Conservation (phyloP, 2,329 filamentous ascomycete genomes). For the Colletotrichum lini region DNA sequence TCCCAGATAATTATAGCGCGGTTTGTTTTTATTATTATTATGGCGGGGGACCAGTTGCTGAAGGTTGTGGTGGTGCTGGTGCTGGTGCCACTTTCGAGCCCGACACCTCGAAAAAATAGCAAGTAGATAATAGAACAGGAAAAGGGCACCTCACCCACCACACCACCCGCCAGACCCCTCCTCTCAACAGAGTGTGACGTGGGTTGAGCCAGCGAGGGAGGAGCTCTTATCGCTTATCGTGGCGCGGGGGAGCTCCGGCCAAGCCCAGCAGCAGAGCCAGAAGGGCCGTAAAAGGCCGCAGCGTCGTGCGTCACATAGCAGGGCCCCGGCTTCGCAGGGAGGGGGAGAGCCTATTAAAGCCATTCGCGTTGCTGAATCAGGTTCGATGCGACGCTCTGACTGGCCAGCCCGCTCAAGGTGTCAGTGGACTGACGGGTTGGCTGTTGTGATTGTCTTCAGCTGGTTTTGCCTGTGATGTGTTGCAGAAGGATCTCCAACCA, state of each 20-base stretch:
- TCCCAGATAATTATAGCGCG: slow-evolving; percentile 38
- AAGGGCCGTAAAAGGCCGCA: slow-evolving; percentile 10
- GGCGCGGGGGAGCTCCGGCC: slow-evolving; percentile 41
- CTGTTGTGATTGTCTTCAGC: background rate
- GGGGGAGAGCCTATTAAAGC: slow-evolving; percentile 26
- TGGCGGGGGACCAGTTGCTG: slow-evolving; percentile 21
- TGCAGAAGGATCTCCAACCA: slow-evolving; percentile 31
- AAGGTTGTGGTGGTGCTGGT: background rate
- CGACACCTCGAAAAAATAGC: slow-evolving; percentile 24
- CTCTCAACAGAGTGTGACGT: slow-evolving; percentile 39
- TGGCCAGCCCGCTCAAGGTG: slow-evolving; percentile 30
- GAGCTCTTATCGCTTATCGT: slow-evolving; percentile 43
- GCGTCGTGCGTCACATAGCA: slow-evolving; percentile 20
- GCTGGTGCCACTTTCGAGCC: slow-evolving; percentile 15
- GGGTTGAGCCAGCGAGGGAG: slow-evolving; percentile 21
- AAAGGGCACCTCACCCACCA: slow-evolving; percentile 17
- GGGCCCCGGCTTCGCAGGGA: slow-evolving; percentile 17
- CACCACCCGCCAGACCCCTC: slow-evolving; percentile 22
- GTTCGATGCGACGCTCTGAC: slow-evolving; percentile 19
- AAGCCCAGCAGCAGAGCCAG: slow-evolving; percentile 23
- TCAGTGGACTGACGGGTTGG: background rate
- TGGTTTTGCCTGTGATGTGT: slow-evolving; percentile 7
- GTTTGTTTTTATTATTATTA: slow-evolving; percentile 19
- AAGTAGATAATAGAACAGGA: background rate
- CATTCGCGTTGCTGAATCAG: slow-evolving; percentile 33